Conservation (phyloP, 805 yeast genomes). For the Candida saitoana region DNA sequence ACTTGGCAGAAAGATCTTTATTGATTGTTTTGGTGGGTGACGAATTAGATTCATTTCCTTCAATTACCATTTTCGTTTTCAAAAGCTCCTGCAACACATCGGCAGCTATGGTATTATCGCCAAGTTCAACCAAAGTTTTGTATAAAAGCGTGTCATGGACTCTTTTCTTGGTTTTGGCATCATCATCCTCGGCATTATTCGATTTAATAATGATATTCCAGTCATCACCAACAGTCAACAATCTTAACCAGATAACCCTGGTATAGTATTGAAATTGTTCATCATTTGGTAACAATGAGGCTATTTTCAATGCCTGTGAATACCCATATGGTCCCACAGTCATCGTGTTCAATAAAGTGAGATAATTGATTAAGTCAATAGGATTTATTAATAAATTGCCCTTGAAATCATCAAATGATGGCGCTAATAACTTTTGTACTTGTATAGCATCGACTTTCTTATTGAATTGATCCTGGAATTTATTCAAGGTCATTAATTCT, state of each 20-base stretch:
- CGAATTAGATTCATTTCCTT: constrained; percentile 4
- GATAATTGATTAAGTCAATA: constrained; percentile 47
- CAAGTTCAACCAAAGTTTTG: constrained; percentile 34
- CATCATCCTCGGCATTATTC: constrained; percentile 38
- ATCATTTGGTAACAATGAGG: constrained; percentile 37
- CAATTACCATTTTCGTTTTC: constrained; percentile 5
- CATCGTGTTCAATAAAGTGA: constrained; percentile 41
- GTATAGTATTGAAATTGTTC: constrained; percentile 17
- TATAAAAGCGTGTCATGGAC: constrained; percentile 42
- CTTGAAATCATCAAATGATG: constrained; percentile 4
- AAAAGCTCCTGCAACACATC: constrained; percentile 8
- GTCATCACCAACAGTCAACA: constrained; percentile 47
- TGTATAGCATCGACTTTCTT: constrained; percentile 2
- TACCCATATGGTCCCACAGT: constrained; percentile 17
- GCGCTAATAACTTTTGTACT: background rate
- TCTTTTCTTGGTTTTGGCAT: constrained; percentile 36
- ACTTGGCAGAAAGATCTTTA: constrained; percentile 6
- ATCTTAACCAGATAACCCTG: constrained; percentile 52
- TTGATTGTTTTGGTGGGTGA: constrained; percentile 3
- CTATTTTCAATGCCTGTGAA: constrained; percentile 47
- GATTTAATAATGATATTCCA: constrained; percentile 41
- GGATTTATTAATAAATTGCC: background rate
- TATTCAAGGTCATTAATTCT: constrained; percentile 5
- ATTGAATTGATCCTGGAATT: background rate
- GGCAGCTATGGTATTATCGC: constrained; percentile 12